These are phyloP conservation scores for Leptographium procerum DNA, from an alignment of 2,329 filamentous ascomycete genomes.

Conservation along the genomic window DNA sequence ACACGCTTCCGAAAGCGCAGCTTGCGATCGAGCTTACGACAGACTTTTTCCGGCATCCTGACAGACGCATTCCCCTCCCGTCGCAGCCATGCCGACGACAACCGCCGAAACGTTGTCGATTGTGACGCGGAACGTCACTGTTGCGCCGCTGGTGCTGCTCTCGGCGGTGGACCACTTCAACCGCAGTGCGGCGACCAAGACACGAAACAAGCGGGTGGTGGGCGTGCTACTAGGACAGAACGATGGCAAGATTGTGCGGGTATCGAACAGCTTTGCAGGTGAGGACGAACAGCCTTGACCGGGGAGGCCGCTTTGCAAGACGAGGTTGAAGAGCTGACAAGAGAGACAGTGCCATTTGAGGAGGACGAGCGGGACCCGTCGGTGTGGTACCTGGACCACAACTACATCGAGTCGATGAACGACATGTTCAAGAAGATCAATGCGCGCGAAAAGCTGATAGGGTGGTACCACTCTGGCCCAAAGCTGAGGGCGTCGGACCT, in stretches of 20 bases:
- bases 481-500: slow-evolving; percentile 94
- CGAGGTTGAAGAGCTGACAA: background rate
- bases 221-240: slow-evolving; percentile 93
- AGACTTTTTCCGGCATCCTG: slow-evolving; percentile 2
- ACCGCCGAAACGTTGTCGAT: slow-evolving; percentile 94
- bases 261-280: slow-evolving; percentile 99
- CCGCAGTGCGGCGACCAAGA: slow-evolving; percentile 78
- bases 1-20: no score
- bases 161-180: slow-evolving; percentile 98
- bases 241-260: slow-evolving; percentile 87
- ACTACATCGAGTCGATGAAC: slow-evolving; percentile 98
- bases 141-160: slow-evolving; percentile 93
- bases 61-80: slow-evolving; percentile 10
- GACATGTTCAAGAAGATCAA: slow-evolving; percentile 99
- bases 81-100: slow-evolving; percentile 73
- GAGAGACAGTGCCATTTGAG: slow-evolving; percentile 70
- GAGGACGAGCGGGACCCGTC: slow-evolving; percentile 98
- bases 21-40: background rate
- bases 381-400: slow-evolving; percentile 98
- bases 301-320: background rate
- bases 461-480: slow-evolving; percentile 97
- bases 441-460: slow-evolving; percentile 95
- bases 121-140: slow-evolving; percentile 88
- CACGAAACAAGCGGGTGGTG: slow-evolving; percentile 74
- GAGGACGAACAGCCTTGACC: slow-evolving; percentile 17